Conservation (phyloP, 108 stramenopile species). For the Stephanodiscus triporus region DNA sequence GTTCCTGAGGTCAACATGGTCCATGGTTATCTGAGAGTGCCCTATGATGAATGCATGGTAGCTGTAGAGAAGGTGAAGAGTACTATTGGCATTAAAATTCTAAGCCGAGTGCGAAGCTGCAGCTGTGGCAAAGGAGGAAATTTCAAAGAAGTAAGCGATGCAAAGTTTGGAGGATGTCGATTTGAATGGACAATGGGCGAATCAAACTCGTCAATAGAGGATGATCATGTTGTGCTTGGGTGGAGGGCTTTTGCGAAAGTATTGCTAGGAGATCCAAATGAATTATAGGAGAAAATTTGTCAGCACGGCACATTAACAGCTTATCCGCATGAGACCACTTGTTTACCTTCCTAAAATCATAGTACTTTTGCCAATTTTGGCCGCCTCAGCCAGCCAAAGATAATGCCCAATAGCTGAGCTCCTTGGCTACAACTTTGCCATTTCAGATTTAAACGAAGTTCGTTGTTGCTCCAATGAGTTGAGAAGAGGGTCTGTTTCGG, state of each 20-base stretch:
- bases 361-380: too few relatives aligned
- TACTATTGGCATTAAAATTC: conserved; percentile 43
- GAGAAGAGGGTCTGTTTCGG: too few relatives aligned
- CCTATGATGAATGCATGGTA: conserved; percentile 33
- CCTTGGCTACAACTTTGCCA: too few relatives aligned
- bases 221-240: conserved; percentile 47
- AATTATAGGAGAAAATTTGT: not conserved
- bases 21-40: conserved; percentile 60
- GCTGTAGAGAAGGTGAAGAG: conserved; percentile 41
- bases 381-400: too few relatives aligned
- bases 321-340: too few relatives aligned
- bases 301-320: not conserved
- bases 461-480: too few relatives aligned
- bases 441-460: too few relatives aligned
- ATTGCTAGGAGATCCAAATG: not conserved
- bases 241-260: conserved; percentile 51
- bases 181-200: conserved; percentile 78
- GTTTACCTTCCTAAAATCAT: too few relatives aligned
- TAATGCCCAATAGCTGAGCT: too few relatives aligned
- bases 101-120: conserved; percentile 41
- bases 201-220: conserved; percentile 55
- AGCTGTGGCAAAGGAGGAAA: conserved; percentile 9
- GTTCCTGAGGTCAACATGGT: conserved; percentile 69
- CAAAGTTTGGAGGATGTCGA: conserved; percentile 46
- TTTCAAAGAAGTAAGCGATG: conserved; percentile 9